Evolutionary conservation across 1,284 basidiomycete genomes (phyloP).

Genomic region (Chalciporus sp.): DNA sequence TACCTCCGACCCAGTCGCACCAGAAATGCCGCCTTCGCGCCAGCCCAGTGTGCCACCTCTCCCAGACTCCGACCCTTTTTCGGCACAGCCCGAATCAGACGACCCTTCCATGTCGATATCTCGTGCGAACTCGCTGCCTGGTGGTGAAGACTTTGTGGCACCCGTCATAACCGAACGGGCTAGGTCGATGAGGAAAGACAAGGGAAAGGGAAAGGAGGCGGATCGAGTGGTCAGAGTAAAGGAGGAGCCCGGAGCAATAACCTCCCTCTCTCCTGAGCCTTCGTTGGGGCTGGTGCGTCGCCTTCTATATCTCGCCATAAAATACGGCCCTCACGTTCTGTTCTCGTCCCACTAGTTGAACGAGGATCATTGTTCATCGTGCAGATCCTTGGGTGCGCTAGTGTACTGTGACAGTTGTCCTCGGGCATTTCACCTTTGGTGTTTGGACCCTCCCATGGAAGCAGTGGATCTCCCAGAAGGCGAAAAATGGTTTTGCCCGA

Average conservation of each 20-base stretch:
- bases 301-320: conserved; percentile 9
- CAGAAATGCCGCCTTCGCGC: conserved; percentile 36
- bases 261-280: conserved; percentile 55
- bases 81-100: conserved; percentile 54
- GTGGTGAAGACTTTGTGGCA: conserved; percentile 44
- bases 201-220: conserved; percentile 69
- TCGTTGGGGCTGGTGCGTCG: conserved; percentile 42
- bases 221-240: conserved; percentile 61
- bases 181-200: conserved; percentile 42
- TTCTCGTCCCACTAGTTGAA: conserved; percentile 60
- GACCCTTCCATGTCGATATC: conserved; percentile 48
- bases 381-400: conserved; percentile 77
- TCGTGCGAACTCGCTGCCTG: conserved; percentile 61
- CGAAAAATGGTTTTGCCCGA: conserved; percentile 92
- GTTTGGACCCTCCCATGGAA: conserved; percentile 94
- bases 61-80: conserved; percentile 43
- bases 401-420: conserved; percentile 98
- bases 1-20: conserved; percentile 41
- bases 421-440: conserved; percentile 94
- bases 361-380: conserved; percentile 94
- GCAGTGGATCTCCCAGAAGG: conserved; percentile 82
- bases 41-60: conserved; percentile 40
- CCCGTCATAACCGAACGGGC: conserved; percentile 36
- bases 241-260: conserved; percentile 62
- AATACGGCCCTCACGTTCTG: conserved; percentile 20